Conservation (phyloP, 2,329 filamentous ascomycete genomes). For the Verticillium tricorpus region DNA sequence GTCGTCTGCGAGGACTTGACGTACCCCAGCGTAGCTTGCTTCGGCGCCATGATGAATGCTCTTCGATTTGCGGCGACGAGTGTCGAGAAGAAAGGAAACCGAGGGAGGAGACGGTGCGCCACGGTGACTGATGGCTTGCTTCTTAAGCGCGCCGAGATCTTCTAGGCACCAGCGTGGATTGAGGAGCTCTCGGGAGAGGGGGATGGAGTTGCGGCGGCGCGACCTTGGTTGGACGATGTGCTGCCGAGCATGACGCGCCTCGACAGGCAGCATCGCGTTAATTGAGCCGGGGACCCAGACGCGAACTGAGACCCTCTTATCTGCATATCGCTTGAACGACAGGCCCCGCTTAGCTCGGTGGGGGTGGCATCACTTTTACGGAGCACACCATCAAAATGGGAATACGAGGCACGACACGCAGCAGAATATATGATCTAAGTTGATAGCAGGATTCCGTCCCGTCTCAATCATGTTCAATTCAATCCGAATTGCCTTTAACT, state of each 20-base stretch:
- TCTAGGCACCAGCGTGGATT: not conserved
- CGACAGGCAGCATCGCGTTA: slow-evolving; percentile 35
- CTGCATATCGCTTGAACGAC: not conserved
- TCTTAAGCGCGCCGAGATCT: slow-evolving; percentile 1
- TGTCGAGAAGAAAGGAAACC: not conserved
- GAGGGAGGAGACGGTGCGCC: not conserved
- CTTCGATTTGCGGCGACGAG: slow-evolving; percentile 1
- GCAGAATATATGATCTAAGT: not conserved
- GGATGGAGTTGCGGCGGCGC: not conserved
- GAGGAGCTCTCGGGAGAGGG: not conserved
- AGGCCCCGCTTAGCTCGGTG: not conserved
- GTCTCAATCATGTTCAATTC: slow-evolving; percentile 1
- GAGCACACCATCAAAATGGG: not conserved
- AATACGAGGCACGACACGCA: not conserved
- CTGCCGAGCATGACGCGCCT: slow-evolving; percentile 28
- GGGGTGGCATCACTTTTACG: not conserved
- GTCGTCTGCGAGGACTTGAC: slow-evolving; percentile 71
- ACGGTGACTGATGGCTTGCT: slow-evolving; percentile 1
- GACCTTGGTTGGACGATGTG: slow-evolving; percentile 11
- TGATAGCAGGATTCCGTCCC: not conserved
- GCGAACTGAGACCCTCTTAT: slow-evolving; percentile 5
- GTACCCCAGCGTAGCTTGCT: slow-evolving; percentile 86
- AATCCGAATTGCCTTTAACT: slow-evolving; percentile 10
- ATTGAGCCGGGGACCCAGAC: slow-evolving; percentile 21
- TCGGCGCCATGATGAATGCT: slow-evolving; percentile 41